Percentiles rank a stretch among this genome's conserved stretches.
Evolutionary conservation across 768 basidiomycete species (phyloP).

Genomic region (Tylopilus vinaceipallidus): DNA sequence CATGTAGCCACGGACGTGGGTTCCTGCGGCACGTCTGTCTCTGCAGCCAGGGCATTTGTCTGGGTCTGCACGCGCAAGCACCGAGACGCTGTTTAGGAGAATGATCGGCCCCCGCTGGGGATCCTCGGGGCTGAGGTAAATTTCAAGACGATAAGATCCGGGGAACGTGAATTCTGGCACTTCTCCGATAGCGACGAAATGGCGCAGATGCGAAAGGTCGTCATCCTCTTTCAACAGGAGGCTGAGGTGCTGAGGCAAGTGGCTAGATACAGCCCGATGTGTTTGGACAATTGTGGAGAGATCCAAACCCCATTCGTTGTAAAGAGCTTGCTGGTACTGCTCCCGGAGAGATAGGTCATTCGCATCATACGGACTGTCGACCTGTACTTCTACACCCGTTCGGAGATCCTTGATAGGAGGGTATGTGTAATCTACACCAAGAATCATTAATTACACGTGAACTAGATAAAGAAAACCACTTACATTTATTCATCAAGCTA

Average conservation of each 20-base stretch:
- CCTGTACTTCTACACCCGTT: slow-evolving; percentile 6
- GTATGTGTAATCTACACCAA: slow-evolving; percentile 19
- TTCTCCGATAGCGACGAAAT: slow-evolving; percentile 2
- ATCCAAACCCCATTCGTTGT: slow-evolving; percentile 2
- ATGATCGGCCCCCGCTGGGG: neutral
- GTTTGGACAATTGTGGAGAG: neutral
- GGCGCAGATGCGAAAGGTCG: neutral
- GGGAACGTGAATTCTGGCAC: slow-evolving; percentile 18
- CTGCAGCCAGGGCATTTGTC: slow-evolving; percentile 11
- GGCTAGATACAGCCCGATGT: neutral
- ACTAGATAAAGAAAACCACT: neutral
- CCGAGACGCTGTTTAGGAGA: slow-evolving; percentile 16
- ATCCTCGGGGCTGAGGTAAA: slow-evolving; percentile 9
- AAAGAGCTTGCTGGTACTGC: slow-evolving; percentile 5
- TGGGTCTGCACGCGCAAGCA: slow-evolving; percentile 8
- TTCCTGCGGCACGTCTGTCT: slow-evolving; percentile 10
- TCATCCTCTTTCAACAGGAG: slow-evolving; percentile 5
- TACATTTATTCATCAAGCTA: slow-evolving; percentile 4
- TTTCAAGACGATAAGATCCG: slow-evolving; percentile 22
- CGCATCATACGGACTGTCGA: slow-evolving; percentile 12
- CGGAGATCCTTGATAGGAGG: slow-evolving; percentile 13
- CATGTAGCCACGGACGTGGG: slow-evolving; percentile 15
- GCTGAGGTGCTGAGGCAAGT: neutral
- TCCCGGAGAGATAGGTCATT: slow-evolving; percentile 1
- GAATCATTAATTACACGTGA: neutral